phyloP scores from a whole-genome alignment of 768 basidiomycete genomes.

The Pilatotrama ljubarskyi region DNA sequence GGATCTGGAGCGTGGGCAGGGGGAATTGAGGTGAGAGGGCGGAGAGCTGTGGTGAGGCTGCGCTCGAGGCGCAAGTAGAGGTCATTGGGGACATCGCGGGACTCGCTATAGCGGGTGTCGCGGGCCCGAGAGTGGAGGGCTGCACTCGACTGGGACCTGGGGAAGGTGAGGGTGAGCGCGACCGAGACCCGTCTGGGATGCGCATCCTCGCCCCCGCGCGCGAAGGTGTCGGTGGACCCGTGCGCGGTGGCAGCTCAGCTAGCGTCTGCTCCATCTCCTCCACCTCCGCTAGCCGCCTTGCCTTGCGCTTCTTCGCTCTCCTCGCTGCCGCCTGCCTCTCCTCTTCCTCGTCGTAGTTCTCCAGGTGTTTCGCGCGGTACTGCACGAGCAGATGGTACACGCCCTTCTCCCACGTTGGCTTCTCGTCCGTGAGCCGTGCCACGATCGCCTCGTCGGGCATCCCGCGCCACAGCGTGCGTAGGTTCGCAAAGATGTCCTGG shows the following conservation, averaged over 20 bases:
- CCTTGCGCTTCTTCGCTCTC: constrained; percentile 37
- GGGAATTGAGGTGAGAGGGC: constrained; percentile 1
- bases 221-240: constrained; percentile 62
- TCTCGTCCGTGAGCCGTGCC: constrained; percentile 59
- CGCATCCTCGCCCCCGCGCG: constrained; percentile 43
- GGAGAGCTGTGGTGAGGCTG: neutral
- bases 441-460: constrained; percentile 73
- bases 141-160: constrained; percentile 22
- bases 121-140: neutral
- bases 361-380: constrained; percentile 75
- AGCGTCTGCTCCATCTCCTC: constrained; percentile 18
- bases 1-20: constrained; percentile 39
- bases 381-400: constrained; percentile 89
- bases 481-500: constrained; percentile 84
- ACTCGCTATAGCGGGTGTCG: neutral
- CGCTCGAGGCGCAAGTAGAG: constrained; percentile 11
- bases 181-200: constrained; percentile 12
- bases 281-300: constrained; percentile 23
- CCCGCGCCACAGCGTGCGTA: constrained; percentile 90
- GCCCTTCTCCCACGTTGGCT: constrained; percentile 92
- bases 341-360: constrained; percentile 75
- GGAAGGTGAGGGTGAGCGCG: constrained; percentile 20
- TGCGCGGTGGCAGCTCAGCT: constrained; percentile 47
- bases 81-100: neutral
- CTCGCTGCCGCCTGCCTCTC: constrained; percentile 39